phyloP scores from a whole-genome alignment of 2,329 filamentous ascomycete genomes.

The Fusarium ambrosium region DNA sequence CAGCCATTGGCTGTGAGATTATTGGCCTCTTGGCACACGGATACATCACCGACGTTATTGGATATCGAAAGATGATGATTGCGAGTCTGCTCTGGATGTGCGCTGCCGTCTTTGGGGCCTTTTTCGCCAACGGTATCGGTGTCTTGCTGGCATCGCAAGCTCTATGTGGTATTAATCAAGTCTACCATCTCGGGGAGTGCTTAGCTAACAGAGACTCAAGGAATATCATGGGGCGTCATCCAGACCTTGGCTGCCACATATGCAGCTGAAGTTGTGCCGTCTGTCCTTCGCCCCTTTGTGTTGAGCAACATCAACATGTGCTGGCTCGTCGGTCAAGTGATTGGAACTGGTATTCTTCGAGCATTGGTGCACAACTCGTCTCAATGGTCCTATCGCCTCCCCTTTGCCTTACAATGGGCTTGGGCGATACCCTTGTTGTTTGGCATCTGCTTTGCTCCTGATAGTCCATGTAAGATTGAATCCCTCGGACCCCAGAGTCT shows the following conservation, averaged over 20 bases:
- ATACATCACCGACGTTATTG: constrained; percentile 54
- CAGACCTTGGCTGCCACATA: constrained; percentile 57
- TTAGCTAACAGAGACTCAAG: constrained; percentile 10
- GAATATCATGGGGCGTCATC: constrained; percentile 53
- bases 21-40: constrained; percentile 59
- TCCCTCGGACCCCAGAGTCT: neutral
- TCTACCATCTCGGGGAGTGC: too few species aligned
- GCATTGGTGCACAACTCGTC: constrained; percentile 48
- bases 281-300: constrained; percentile 51
- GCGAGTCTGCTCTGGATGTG: constrained; percentile 51
- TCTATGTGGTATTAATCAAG: constrained; percentile 43
- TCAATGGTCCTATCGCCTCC: constrained; percentile 49
- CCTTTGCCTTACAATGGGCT: constrained; percentile 59
- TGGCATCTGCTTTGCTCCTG: constrained; percentile 54
- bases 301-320: constrained; percentile 59
- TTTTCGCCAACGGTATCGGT: constrained; percentile 52
- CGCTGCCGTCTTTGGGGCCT: constrained; percentile 55
- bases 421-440: constrained; percentile 55
- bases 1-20: constrained; percentile 40
- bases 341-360: constrained; percentile 53
- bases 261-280: constrained; percentile 55
- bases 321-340: constrained; percentile 58
- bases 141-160: constrained; percentile 53
- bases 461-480: constrained; percentile 54
- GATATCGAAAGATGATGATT: constrained; percentile 57